Evolutionary conservation across 2,329 filamentous ascomycete species (phyloP).

Genomic region (Aspergillus clavatus): DNA sequence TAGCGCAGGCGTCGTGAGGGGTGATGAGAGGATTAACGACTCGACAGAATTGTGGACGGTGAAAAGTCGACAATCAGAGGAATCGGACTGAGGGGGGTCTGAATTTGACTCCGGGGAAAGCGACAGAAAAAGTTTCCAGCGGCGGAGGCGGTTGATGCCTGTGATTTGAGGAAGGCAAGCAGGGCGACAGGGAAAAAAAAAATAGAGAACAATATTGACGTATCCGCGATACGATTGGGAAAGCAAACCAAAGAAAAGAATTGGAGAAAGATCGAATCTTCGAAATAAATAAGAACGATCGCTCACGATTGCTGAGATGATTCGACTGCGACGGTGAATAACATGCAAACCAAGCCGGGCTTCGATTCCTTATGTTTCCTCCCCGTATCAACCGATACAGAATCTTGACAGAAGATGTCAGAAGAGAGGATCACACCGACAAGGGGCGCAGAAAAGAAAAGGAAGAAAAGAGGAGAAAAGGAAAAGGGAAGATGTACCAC

Average conservation of each 20-base stretch:
- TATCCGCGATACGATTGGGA: constrained; percentile 5
- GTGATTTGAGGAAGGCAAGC: constrained; percentile 5
- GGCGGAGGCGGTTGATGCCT: constrained; percentile 1
- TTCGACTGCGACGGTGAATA: not conserved
- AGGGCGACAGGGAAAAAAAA: constrained; percentile 1
- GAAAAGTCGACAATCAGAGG: constrained; percentile 7
- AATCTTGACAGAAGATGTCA: not conserved
- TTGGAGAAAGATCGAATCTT: constrained; percentile 2
- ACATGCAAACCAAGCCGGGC: too few species aligned
- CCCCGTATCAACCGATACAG: not conserved
- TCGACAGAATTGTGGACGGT: constrained; percentile 8
- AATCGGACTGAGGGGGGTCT: constrained; percentile 1
- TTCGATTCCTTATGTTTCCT: constrained; percentile 6
- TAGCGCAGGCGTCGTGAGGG: constrained; percentile 6
- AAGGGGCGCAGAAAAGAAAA: too few species aligned
- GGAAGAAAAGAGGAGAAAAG: too few species aligned
- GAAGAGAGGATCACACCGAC: constrained; percentile 1
- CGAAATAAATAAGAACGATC: constrained; percentile 11
- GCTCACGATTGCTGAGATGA: constrained; percentile 15
- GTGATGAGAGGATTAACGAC: not conserved
- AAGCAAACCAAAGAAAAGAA: constrained; percentile 11
- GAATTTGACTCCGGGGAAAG: not conserved
- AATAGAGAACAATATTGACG: constrained; percentile 12
- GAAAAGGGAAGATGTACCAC: too few species aligned
- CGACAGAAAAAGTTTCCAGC: constrained; percentile 3